These are phyloP conservation scores for Podospora anserina DNA, from an alignment of 495 filamentous ascomycete species.

Conservation along the genomic window DNA sequence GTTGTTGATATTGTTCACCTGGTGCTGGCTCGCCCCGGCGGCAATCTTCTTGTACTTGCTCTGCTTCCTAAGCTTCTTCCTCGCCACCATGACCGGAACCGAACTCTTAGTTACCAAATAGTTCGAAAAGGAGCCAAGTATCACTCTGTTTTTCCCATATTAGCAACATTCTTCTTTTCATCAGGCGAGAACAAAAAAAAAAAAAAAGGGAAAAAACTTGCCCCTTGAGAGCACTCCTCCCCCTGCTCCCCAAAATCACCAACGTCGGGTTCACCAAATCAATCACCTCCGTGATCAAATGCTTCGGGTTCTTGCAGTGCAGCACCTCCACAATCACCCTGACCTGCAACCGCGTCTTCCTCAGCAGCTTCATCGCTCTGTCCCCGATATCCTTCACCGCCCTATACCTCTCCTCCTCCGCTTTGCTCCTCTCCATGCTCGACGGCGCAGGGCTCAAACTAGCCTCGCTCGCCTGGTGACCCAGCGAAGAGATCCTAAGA, in stretches of 20 bases:
- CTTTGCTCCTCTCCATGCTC: conserved; percentile 45
- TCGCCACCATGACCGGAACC: conserved; percentile 91
- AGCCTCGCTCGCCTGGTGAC: conserved; percentile 18
- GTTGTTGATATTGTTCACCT: conserved; percentile 69
- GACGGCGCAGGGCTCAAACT: conserved; percentile 45
- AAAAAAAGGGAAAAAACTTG: conserved; percentile 42
- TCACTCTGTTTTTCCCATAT: conserved; percentile 53
- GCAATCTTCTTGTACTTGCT: conserved; percentile 62
- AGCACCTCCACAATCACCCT: conserved; percentile 91
- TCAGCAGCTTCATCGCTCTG: conserved; percentile 73
- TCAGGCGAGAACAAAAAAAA: conserved; percentile 1
- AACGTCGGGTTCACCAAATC: conserved; percentile 89
- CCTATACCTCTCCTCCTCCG: conserved; percentile 72
- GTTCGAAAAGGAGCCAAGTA: conserved; percentile 93
- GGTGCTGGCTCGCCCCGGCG: conserved; percentile 42
- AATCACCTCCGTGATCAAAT: conserved; percentile 84
- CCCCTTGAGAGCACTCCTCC: conserved; percentile 90
- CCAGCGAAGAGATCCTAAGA: conserved; percentile 20
- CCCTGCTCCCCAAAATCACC: conserved; percentile 86
- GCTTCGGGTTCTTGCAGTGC: conserved; percentile 93
- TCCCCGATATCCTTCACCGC: conserved; percentile 75
- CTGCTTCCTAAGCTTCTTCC: conserved; percentile 74
- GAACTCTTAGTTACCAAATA: conserved; percentile 94
- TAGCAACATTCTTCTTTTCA: conserved; percentile 3
- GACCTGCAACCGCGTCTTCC: conserved; percentile 88